These are phyloP conservation scores for Sporisorium exsertum DNA, from an alignment of 1,284 basidiomycete genomes.

Conservation along the genomic window DNA sequence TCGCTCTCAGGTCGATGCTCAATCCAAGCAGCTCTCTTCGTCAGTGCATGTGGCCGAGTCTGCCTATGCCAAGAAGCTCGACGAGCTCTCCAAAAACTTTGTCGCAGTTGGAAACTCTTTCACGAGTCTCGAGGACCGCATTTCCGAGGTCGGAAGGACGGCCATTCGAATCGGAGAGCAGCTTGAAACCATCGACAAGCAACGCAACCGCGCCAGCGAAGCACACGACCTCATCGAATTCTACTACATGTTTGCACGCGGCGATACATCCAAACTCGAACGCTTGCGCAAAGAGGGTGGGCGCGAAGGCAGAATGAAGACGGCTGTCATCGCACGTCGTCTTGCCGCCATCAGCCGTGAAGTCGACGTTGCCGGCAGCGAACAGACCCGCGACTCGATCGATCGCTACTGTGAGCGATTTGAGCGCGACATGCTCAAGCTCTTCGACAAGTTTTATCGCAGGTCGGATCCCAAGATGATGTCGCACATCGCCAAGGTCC, in stretches of 20 bases:
- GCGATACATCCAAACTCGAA: constrained; percentile 83
- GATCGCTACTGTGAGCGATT: constrained; percentile 98
- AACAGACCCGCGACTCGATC: constrained; percentile 73
- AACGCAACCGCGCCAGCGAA: constrained; percentile 90
- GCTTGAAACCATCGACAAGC: constrained; percentile 91
- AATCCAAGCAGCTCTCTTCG: constrained; percentile 90
- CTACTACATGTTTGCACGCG: constrained; percentile 90
- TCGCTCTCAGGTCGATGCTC: constrained; percentile 85
- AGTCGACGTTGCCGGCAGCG: constrained; percentile 73
- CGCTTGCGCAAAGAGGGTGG: constrained; percentile 81
- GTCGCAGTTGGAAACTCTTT: constrained; percentile 72
- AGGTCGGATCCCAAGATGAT: constrained; percentile 99
- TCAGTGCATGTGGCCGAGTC: constrained; percentile 88
- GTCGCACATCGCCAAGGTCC: constrained; percentile 96
- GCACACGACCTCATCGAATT: constrained; percentile 94
- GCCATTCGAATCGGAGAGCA: constrained; percentile 94
- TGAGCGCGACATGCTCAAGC: constrained; percentile 95
- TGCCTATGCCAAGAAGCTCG: constrained; percentile 93
- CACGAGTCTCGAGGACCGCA: constrained; percentile 70
- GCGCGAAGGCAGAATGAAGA: constrained; percentile 83
- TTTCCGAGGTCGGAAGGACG: constrained; percentile 93
- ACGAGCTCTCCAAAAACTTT: constrained; percentile 90
- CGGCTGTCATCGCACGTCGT: constrained; percentile 88
- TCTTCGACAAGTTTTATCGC: constrained; percentile 88
- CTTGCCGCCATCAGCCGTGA: constrained; percentile 91